A percentile compares a stretch with the other conserved stretches of the same genome.
phyloP scores from a whole-genome alignment of 169 alveolate species.

The Theileria sp. region DNA sequence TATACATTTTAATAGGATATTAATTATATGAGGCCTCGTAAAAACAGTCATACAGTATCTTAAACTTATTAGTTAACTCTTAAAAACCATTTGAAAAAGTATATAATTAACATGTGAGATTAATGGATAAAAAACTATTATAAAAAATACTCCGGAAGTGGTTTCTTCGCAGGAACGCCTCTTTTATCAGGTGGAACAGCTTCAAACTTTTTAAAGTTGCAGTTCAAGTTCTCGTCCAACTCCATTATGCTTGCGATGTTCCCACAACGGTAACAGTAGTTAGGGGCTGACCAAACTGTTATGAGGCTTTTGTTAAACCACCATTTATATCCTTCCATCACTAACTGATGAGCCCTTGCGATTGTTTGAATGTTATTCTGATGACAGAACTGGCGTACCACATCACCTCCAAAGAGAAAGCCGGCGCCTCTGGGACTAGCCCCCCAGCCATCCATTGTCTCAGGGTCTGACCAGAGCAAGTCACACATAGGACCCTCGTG shows the following conservation, averaged over 20 bases:
- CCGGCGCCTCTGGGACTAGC: conserved; percentile 99
- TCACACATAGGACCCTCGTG: conserved; percentile 99
- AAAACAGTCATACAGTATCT: background rate
- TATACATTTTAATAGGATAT: too few relatives aligned
- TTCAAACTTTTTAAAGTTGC: conserved; percentile 60
- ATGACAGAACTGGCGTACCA: conserved; percentile 90
- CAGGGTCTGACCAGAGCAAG: conserved; percentile 99
- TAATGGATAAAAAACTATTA: background rate
- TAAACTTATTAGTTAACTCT: background rate
- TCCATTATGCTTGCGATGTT: conserved; percentile 97
- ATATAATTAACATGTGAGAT: background rate
- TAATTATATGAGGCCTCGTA: background rate
- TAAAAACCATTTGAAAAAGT: background rate
- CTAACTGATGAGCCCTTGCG: conserved; percentile 99
- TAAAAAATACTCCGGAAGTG: conserved; percentile 65
- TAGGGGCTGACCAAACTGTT: conserved; percentile 98
- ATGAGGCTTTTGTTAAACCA: conserved; percentile 92
- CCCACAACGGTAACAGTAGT: conserved; percentile 98
- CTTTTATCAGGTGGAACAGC: conserved; percentile 68
- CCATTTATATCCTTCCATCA: conserved; percentile 99
- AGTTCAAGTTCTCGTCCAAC: conserved; percentile 80
- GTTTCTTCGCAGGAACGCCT: conserved; percentile 70
- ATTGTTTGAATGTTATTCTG: conserved; percentile 92
- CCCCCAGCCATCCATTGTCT: conserved; percentile 98
- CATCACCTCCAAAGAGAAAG: conserved; percentile 98